These are phyloP conservation scores for Lyophyllum decastes DNA, from an alignment of 768 basidiomycete species.

Conservation along the genomic window DNA sequence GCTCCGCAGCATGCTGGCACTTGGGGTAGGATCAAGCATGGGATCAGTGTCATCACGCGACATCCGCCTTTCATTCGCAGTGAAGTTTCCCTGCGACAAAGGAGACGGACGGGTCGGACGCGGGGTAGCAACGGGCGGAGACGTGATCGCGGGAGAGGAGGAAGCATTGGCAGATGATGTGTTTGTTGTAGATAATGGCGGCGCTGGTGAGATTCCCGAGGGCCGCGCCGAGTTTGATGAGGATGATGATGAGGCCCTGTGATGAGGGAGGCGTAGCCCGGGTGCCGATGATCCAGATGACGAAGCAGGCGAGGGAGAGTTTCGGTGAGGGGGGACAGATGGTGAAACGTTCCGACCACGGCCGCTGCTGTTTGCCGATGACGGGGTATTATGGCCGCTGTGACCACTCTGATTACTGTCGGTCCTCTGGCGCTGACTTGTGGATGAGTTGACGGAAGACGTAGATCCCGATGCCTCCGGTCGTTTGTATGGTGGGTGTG, in stretches of 20 bases:
- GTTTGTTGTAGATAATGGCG: conserved; percentile 34
- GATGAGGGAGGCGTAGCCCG: conserved; percentile 30
- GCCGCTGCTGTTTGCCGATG: conserved; percentile 32
- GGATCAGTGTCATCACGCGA: conserved; percentile 78
- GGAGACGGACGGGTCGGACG: conserved; percentile 63
- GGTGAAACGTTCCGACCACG: conserved; percentile 38
- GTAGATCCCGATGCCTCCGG: conserved; percentile 79
- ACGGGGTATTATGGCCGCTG: conserved; percentile 38
- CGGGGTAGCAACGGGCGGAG: conserved; percentile 31
- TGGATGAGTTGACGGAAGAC: conserved; percentile 73
- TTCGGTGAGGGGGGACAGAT: conserved; percentile 27
- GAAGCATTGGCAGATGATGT: conserved; percentile 32
- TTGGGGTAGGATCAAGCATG: conserved; percentile 45
- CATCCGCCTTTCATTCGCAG: conserved; percentile 72
- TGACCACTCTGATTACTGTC: conserved; percentile 69
- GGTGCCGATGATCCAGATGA: conserved; percentile 26
- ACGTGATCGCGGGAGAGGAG: conserved; percentile 30
- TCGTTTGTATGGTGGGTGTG: conserved; percentile 79
- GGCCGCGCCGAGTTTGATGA: conserved; percentile 49
- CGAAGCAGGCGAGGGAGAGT: conserved; percentile 30
- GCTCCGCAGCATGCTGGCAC: conserved; percentile 45
- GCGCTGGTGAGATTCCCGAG: conserved; percentile 30
- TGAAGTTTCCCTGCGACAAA: conserved; percentile 64
- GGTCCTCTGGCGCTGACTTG: conserved; percentile 63
- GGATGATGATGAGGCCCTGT: conserved; percentile 42